These are phyloP conservation scores for Blastocystis sp. DNA, from an alignment of 352 stramenopile genomes.

Conservation along the genomic window DNA sequence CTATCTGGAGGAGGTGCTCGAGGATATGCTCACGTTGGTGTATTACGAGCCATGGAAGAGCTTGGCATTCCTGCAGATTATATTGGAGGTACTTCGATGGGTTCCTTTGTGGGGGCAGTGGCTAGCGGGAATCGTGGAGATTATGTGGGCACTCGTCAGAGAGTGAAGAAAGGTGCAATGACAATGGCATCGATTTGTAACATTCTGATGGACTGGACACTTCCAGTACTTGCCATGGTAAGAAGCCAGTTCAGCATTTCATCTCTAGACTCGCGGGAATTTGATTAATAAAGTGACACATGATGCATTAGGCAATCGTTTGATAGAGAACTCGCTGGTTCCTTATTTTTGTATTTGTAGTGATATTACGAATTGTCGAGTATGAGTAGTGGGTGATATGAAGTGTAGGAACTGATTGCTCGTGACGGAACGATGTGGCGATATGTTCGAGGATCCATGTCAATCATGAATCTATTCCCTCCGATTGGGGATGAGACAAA, in stretches of 20 bases:
- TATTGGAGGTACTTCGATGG: conserved; percentile 80
- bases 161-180: conserved; percentile 13
- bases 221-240: conserved; percentile 33
- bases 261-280: conserved; percentile 41
- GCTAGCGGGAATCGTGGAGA: conserved; percentile 39
- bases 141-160: conserved; percentile 28
- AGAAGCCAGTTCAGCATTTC: not conserved
- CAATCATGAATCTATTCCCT: conserved; percentile 71
- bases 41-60: conserved; percentile 86
- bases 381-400: conserved; percentile 60
- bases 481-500: conserved; percentile 61
- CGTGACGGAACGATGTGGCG: conserved; percentile 81
- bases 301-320: conserved; percentile 43
- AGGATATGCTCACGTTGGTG: conserved; percentile 87
- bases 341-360: conserved; percentile 87
- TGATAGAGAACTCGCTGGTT: conserved; percentile 81
- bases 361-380: conserved; percentile 77
- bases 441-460: conserved; percentile 85
- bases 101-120: conserved; percentile 34
- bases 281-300: conserved; percentile 61
- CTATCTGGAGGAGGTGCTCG: conserved; percentile 86
- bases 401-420: conserved; percentile 81
- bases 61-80: conserved; percentile 86
- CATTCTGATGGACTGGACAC: conserved; percentile 10
- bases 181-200: not conserved